Evolutionary conservation across 345 rosid genomes (phyloP).

Genomic region (Gossypium herbaceum): DNA sequence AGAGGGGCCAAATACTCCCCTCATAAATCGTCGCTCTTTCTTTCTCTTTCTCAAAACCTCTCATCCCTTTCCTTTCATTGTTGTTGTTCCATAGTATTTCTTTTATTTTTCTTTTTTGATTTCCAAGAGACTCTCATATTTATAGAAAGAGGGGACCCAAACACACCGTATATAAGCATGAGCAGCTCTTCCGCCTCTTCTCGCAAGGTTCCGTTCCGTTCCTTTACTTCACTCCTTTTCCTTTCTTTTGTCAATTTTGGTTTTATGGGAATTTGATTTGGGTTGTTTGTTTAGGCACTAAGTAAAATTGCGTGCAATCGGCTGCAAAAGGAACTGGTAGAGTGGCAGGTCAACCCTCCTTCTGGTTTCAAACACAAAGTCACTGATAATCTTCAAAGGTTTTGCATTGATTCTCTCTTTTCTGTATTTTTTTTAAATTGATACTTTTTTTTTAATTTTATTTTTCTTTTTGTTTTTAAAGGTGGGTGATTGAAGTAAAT

Average conservation of each 20-base stretch:
- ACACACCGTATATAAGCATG: background rate
- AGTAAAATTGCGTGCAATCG: conserved; percentile 95
- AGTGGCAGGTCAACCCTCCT: conserved; percentile 97
- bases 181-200: background rate
- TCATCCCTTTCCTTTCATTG: background rate
- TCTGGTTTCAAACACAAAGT: conserved; percentile 80
- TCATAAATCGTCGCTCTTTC: background rate
- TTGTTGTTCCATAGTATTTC: no score
- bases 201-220: background rate
- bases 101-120: background rate
- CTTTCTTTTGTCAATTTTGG: background rate
- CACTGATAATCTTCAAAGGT: conserved; percentile 96
- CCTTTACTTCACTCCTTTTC: background rate
- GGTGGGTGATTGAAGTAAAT: conserved; percentile 87
- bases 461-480: conserved; percentile 8
- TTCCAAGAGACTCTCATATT: background rate
- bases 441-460: background rate
- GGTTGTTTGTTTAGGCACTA: conserved; percentile 23
- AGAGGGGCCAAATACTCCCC: background rate
- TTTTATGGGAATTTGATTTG: background rate
- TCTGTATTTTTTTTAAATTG: background rate
- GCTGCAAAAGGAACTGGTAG: conserved; percentile 90
- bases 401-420: background rate
- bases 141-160: background rate
- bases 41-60: background rate